These are phyloP conservation scores for Castanea crenata DNA, from an alignment of 306 rosid genomes.

Conservation along the genomic window DNA sequence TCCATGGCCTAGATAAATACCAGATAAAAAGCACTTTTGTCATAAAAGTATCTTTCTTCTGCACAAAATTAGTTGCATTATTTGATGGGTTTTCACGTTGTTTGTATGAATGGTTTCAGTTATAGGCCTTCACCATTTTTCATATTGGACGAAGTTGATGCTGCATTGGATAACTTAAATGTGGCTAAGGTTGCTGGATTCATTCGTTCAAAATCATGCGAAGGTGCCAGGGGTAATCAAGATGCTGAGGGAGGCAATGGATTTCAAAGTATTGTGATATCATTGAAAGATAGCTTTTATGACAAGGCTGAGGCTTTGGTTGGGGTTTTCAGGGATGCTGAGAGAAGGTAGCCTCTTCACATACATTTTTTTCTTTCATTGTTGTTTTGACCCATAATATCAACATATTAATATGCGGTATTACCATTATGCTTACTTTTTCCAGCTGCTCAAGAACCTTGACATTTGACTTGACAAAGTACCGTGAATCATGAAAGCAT, in stretches of 20 bases:
- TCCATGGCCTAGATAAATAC: background rate
- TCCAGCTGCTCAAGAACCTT: conserved; percentile 92
- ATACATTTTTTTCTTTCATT: background rate
- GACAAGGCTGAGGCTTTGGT: conserved; percentile 93
- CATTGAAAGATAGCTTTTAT: conserved; percentile 85
- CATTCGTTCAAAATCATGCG: conserved; percentile 91
- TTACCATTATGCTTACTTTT: conserved; percentile 6
- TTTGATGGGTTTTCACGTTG: background rate
- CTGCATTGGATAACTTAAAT: conserved; percentile 96
- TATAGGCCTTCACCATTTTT: conserved; percentile 97
- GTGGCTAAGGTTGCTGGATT: conserved; percentile 98
- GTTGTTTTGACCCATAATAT: conserved; percentile 6
- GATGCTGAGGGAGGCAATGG: conserved; percentile 74
- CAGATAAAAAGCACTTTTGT: background rate
- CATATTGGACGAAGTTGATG: conserved; percentile 99
- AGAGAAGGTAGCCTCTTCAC: conserved; percentile 57
- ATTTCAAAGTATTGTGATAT: conserved; percentile 96
- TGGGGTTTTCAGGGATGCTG: conserved; percentile 84
- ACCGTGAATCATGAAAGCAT: conserved; percentile 59
- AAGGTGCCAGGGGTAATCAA: conserved; percentile 69
- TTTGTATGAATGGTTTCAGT: conserved; percentile 43
- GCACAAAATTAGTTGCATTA: background rate
- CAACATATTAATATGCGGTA: background rate
- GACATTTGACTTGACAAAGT: conserved; percentile 84
- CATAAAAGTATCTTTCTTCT: background rate